A percentile compares a stretch with the other conserved stretches of the same genome.
These are phyloP conservation scores for Stylosanthes scabra DNA, from an alignment of 331 rosid species.

Conservation along the genomic window DNA sequence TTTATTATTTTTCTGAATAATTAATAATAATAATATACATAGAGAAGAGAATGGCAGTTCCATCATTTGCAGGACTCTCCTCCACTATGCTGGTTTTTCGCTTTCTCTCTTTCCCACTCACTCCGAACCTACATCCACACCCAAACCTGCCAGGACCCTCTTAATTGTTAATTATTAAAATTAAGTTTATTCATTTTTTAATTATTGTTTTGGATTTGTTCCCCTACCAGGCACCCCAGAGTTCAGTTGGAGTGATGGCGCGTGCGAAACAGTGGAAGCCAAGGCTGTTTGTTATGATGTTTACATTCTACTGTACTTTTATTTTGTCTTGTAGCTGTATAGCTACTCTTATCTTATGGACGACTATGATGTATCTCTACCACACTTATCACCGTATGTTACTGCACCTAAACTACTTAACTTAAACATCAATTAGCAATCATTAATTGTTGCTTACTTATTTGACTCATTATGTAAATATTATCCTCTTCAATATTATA, in stretches of 20 bases:
- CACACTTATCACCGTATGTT: neutral
- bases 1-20: conserved; percentile 19
- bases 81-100: neutral
- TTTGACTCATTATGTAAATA: too few species aligned
- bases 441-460: neutral
- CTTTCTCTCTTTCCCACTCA: conserved; percentile 16
- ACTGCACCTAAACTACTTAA: neutral
- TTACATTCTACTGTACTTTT: neutral
- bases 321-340: neutral
- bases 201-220: neutral
- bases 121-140: conserved; percentile 48
- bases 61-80: neutral
- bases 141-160: conserved; percentile 38
- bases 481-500: too few species aligned
- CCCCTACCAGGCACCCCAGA: too few species aligned
- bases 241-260: neutral
- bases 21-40: neutral
- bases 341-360: too few species aligned
- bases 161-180: neutral
- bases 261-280: conserved; percentile 21
- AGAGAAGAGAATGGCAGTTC: neutral
- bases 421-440: neutral
- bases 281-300: neutral
- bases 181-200: neutral
- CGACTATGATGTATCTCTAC: neutral